These are phyloP conservation scores for Hypomontagnella monticulosa DNA, from an alignment of 495 filamentous ascomycete genomes.

Conservation along the genomic window DNA sequence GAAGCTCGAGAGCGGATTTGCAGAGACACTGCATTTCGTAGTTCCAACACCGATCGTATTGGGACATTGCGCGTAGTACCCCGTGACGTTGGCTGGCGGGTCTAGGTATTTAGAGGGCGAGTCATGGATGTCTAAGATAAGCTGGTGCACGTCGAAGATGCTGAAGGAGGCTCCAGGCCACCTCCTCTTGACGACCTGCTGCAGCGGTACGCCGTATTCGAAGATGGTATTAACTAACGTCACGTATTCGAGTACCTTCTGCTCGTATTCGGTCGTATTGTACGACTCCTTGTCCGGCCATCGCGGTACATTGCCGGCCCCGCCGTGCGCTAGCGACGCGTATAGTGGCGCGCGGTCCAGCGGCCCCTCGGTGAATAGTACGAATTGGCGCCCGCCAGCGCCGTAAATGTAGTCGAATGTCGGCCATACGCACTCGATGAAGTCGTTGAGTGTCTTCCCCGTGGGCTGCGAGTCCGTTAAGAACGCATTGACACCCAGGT, in stretches of 20 bases:
- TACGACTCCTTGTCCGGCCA: constrained; percentile 64
- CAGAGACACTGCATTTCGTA: constrained; percentile 44
- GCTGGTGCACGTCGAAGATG: constrained; percentile 69
- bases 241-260: constrained; percentile 70
- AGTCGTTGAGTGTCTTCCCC: constrained; percentile 68
- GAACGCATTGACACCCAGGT: constrained; percentile 71
- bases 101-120: constrained; percentile 68
- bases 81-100: constrained; percentile 69
- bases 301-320: constrained; percentile 60
- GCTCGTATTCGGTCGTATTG: constrained; percentile 65
- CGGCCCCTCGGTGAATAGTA: constrained; percentile 72
- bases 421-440: constrained; percentile 70
- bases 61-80: constrained; percentile 63
- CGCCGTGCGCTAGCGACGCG: constrained; percentile 59
- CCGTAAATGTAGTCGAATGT: constrained; percentile 67
- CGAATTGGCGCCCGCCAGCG: constrained; percentile 73
- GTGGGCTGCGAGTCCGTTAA: constrained; percentile 68
- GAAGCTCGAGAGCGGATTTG: constrained; percentile 50
- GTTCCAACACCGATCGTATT: constrained; percentile 43
- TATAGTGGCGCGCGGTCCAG: constrained; percentile 71
- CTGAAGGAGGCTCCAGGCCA: constrained; percentile 70
- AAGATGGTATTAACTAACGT: constrained; percentile 69
- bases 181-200: constrained; percentile 59
- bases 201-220: constrained; percentile 67
- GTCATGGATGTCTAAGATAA: constrained; percentile 71